These are phyloP conservation scores for Coemansia javaensis DNA, from an alignment of 192 early-diverging fungal species.

Conservation along the genomic window DNA sequence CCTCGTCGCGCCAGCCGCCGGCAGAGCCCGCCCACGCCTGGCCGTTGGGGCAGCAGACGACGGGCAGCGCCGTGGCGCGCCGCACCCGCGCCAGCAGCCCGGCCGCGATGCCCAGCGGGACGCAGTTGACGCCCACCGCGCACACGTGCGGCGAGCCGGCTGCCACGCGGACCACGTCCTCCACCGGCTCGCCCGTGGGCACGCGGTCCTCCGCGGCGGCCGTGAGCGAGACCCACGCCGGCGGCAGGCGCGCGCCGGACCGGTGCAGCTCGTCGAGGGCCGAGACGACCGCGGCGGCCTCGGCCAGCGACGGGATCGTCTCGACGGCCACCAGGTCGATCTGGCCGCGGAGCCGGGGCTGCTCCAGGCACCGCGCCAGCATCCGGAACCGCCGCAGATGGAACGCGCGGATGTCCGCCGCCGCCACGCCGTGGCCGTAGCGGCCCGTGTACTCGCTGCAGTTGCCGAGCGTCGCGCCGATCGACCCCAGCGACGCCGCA, in stretches of 20 bases:
- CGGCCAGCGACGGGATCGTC: conserved; percentile 60
- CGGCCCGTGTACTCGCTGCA: conserved; percentile 65
- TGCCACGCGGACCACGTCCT: conserved; percentile 30
- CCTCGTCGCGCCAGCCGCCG: conserved; percentile 22
- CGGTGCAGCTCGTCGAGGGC: conserved; percentile 20
- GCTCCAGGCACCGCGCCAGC: conserved; percentile 16
- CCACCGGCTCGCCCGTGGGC: conserved; percentile 52
- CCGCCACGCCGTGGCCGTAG: conserved; percentile 35
- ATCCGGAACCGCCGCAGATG: conserved; percentile 49
- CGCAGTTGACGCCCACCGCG: conserved; percentile 65
- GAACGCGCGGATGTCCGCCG: conserved; percentile 50
- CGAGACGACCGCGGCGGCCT: conserved; percentile 51
- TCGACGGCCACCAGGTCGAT: conserved; percentile 65
- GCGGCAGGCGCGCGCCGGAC: conserved; percentile 16
- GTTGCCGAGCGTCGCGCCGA: conserved; percentile 60
- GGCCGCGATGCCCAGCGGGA: conserved; percentile 8
- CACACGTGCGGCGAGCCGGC: conserved; percentile 26
- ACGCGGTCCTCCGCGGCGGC: conserved; percentile 28
- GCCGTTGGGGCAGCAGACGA: conserved; percentile 56
- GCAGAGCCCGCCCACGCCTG: conserved; percentile 46
- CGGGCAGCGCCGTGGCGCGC: conserved; percentile 13
- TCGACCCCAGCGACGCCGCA: conserved; percentile 60
- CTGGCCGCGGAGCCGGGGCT: conserved; percentile 9
- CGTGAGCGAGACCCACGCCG: conserved; percentile 60
- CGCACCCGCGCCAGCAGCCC: conserved; percentile 2